phyloP scores from a whole-genome alignment of 345 rosid genomes.

The rapeseed (Brassica napus) region DNA sequence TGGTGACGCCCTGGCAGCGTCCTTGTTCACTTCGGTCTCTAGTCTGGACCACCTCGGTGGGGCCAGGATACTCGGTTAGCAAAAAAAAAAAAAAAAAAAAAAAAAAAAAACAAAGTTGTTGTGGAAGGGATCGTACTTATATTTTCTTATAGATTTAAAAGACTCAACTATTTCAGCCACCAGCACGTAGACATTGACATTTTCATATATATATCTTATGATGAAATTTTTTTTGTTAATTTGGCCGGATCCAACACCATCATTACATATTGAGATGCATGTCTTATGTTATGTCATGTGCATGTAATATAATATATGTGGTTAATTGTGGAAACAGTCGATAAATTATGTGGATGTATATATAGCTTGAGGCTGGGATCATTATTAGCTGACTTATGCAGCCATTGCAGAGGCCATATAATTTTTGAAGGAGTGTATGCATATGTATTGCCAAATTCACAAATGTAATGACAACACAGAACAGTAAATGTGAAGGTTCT shows the following conservation, averaged over 20 bases:
- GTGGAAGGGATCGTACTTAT: neutral
- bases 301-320: neutral
- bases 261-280: neutral
- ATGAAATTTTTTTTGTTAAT: neutral
- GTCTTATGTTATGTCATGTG: constrained; percentile 2
- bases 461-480: neutral
- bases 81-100: too few species aligned
- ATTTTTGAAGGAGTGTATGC: constrained; percentile 1
- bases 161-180: neutral
- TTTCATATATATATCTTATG: neutral
- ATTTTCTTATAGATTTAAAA: neutral
- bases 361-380: neutral
- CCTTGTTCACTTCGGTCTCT: too few species aligned
- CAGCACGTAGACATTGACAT: neutral
- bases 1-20: too few species aligned
- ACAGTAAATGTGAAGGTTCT: constrained; percentile 16
- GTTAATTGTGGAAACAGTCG: neutral
- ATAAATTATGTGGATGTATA: neutral
- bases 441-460: constrained; percentile 14
- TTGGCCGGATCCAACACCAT: neutral
- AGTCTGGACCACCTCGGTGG: too few species aligned
- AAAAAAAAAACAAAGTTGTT: neutral
- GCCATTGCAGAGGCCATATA: constrained; percentile 17
- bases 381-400: constrained; percentile 29
- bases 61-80: too few species aligned